These are phyloP conservation scores for Singerocomus inundabilis DNA, from an alignment of 1,284 basidiomycete genomes.

Conservation along the genomic window DNA sequence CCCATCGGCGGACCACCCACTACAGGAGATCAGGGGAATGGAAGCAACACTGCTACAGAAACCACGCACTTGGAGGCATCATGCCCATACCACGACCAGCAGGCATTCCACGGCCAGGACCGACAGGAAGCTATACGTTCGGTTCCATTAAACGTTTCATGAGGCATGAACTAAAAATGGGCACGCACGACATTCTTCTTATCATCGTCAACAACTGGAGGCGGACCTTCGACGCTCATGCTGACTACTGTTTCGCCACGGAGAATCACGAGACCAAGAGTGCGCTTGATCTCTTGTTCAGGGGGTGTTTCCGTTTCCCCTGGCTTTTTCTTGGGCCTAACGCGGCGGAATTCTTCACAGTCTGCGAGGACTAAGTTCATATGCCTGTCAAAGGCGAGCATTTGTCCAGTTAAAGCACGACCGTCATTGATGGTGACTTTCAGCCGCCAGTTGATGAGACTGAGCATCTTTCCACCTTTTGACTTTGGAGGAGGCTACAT, in stretches of 20 bases:
- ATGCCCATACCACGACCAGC: constrained; percentile 97
- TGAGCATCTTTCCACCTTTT: constrained; percentile 97
- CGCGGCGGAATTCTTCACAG: constrained; percentile 92
- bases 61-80: constrained; percentile 80
- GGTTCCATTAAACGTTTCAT: constrained; percentile 15
- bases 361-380: constrained; percentile 99
- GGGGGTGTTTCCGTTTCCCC: constrained; percentile 73
- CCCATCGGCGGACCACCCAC: constrained; percentile 70
- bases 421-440: constrained; percentile 99
- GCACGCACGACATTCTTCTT: constrained; percentile 71
- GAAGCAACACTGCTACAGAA: constrained; percentile 17
- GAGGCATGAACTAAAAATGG: constrained; percentile 10
- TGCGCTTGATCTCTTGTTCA: constrained; percentile 94
- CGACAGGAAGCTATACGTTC: constrained; percentile 68
- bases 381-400: constrained; percentile 99
- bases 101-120: constrained; percentile 92
- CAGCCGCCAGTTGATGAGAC: constrained; percentile 96
- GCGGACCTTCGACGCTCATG: constrained; percentile 93
- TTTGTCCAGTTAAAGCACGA: constrained; percentile 92
- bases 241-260: constrained; percentile 97
- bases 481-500: constrained; percentile 88
- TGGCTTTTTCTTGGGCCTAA: constrained; percentile 82
- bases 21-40: constrained; percentile 30
- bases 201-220: constrained; percentile 86
- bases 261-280: constrained; percentile 93